These are phyloP conservation scores for Clavariopsis aquatica DNA, from an alignment of 495 filamentous ascomycete species.

Conservation along the genomic window DNA sequence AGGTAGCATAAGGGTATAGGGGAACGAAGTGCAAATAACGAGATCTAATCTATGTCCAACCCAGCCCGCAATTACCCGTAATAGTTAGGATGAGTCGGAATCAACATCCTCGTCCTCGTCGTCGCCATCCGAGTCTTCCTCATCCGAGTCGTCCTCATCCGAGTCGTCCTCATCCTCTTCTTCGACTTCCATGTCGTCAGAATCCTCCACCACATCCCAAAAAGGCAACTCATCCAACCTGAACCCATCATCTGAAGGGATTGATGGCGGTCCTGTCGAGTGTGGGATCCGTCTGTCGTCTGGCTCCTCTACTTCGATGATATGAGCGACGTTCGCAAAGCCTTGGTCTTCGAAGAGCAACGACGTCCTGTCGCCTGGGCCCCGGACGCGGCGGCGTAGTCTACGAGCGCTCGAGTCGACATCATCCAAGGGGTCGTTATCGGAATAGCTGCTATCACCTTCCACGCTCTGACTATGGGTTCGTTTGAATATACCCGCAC, in stretches of 20 bases:
- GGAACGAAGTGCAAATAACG: slow-evolving; percentile 5
- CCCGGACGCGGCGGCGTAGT: slow-evolving; percentile 39
- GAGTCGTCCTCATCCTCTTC: neutral
- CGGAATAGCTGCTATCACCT: slow-evolving; percentile 41
- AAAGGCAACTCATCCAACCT: slow-evolving; percentile 40
- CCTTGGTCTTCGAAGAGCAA: slow-evolving; percentile 39
- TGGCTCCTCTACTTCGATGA: slow-evolving; percentile 39
- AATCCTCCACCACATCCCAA: slow-evolving; percentile 34
- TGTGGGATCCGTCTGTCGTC: slow-evolving; percentile 22
- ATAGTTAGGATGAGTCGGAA: neutral
- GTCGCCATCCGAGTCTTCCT: neutral
- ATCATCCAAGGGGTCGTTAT: slow-evolving; percentile 38
- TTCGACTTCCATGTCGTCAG: slow-evolving; percentile 31
- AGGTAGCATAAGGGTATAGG: slow-evolving; percentile 5
- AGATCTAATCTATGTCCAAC: slow-evolving; percentile 10
- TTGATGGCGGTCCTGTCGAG: slow-evolving; percentile 34
- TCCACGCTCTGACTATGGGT: slow-evolving; percentile 42
- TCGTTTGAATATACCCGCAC: slow-evolving; percentile 42
- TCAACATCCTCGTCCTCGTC: slow-evolving; percentile 33
- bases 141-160: neutral
- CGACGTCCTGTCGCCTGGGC: slow-evolving; percentile 37
- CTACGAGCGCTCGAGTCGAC: slow-evolving; percentile 39
- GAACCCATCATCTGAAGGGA: slow-evolving; percentile 39
- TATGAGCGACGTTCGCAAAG: slow-evolving; percentile 29
- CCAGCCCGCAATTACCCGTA: neutral